Evolutionary conservation across 148 eudicot genomes (phyloP).

Genomic region (Pouteria glomerata): DNA sequence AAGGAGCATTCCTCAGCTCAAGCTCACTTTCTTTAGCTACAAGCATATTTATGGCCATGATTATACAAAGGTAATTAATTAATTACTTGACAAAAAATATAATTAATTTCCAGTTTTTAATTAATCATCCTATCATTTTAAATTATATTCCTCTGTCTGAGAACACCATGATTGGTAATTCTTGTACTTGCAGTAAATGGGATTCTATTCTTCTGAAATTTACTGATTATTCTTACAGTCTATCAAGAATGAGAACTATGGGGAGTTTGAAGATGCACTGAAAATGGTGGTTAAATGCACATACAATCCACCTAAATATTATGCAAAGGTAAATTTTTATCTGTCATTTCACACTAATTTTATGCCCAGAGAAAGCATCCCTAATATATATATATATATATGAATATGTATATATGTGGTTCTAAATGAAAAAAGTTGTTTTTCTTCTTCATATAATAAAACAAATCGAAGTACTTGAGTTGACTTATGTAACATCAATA

Average conservation of each 20-base stretch:
- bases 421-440: no score
- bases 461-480: no score
- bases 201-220: not conserved
- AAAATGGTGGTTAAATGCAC: conserved; percentile 45
- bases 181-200: not conserved
- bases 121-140: no score
- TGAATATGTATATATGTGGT: not conserved
- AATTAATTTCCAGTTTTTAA: not conserved
- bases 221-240: conserved; percentile 26
- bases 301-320: conserved; percentile 54
- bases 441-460: not conserved
- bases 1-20: conserved; percentile 71
- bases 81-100: not conserved
- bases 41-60: conserved; percentile 71
- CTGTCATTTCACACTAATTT: not conserved
- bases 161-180: not conserved
- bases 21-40: conserved; percentile 54
- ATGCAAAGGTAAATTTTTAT: conserved; percentile 44
- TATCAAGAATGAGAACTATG: conserved; percentile 34
- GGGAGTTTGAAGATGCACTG: conserved; percentile 60
- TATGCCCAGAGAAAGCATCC: not conserved
- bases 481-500: no score
- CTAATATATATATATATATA: not conserved
- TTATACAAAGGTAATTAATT: conserved; percentile 41
- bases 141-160: not conserved